These are phyloP conservation scores for Panicum virgatum DNA, from an alignment of 202 grass and related monocot species.

Conservation along the genomic window DNA sequence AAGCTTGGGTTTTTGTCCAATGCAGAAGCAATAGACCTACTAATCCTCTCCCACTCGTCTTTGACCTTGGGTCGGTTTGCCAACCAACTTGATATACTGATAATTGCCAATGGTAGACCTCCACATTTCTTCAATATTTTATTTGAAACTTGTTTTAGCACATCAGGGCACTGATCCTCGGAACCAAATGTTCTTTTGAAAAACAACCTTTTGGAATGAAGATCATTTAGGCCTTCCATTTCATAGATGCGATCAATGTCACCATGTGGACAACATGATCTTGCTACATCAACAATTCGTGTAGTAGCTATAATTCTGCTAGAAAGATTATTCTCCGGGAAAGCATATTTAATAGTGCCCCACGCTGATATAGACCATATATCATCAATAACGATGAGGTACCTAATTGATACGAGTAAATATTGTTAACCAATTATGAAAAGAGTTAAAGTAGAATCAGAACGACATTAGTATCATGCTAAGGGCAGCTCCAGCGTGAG, in stretches of 20 bases:
- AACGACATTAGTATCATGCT: background rate
- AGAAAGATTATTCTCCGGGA: background rate
- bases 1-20: slow-evolving; percentile 3
- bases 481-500: too few relatives aligned
- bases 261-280: background rate
- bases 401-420: slow-evolving; percentile 2
- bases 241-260: background rate
- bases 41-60: slow-evolving; percentile 26
- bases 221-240: slow-evolving; percentile 9
- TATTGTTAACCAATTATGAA: background rate
- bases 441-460: background rate
- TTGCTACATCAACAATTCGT: background rate
- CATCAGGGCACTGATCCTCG: background rate
- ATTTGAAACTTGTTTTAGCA: slow-evolving; percentile 1
- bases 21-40: slow-evolving; percentile 30
- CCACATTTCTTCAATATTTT: slow-evolving; percentile 24
- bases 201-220: background rate
- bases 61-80: background rate
- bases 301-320: slow-evolving; percentile 38
- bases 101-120: slow-evolving; percentile 38
- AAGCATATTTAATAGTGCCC: background rate
- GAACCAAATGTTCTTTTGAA: background rate
- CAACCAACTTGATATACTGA: slow-evolving; percentile 32
- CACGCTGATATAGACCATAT: slow-evolving; percentile 10
- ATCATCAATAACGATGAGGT: slow-evolving; percentile 25